Evolutionary conservation across 1,284 basidiomycete species (phyloP).

Genomic region (Papiliotrema laurentii): DNA sequence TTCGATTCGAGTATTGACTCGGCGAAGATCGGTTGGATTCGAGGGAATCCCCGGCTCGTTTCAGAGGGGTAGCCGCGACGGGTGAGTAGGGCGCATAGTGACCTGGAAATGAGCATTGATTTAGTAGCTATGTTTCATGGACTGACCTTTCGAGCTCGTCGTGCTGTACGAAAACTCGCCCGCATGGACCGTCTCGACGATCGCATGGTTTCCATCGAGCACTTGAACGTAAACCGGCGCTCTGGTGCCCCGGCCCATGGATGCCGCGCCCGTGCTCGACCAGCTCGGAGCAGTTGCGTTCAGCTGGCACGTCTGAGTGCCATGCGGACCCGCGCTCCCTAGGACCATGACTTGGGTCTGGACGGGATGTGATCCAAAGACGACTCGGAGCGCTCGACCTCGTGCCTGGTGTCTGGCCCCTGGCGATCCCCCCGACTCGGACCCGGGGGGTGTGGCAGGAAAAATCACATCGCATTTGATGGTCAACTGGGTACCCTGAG

Average conservation of each 20-base stretch:
- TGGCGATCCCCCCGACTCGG: not conserved
- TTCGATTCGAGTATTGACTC: conserved; percentile 12
- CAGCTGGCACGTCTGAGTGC: conserved; percentile 24
- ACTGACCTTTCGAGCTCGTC: conserved; percentile 15
- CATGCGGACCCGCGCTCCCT: conserved; percentile 6
- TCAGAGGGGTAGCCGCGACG: conserved; percentile 9
- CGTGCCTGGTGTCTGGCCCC: not conserved
- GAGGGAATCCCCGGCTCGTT: conserved; percentile 21
- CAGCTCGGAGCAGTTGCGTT: conserved; percentile 27
- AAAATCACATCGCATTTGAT: conserved; percentile 32
- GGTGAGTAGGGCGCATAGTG: not conserved
- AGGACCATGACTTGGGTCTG: conserved; percentile 25
- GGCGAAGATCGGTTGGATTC: conserved; percentile 24
- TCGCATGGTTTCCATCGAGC: conserved; percentile 21
- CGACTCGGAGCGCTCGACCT: conserved; percentile 24
- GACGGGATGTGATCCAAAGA: conserved; percentile 31
- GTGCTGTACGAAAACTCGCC: conserved; percentile 34
- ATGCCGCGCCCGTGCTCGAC: conserved; percentile 12
- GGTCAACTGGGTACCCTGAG: conserved; percentile 24
- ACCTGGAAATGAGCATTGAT: not conserved
- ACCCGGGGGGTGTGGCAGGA: conserved; percentile 11
- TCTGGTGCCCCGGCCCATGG: conserved; percentile 12
- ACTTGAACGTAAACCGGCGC: conserved; percentile 37
- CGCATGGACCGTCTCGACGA: conserved; percentile 27
- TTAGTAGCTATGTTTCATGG: not conserved